Base-by-base conservation (phyloP, 208 protist genomes). In the Leishmania guyanensis region DNA sequence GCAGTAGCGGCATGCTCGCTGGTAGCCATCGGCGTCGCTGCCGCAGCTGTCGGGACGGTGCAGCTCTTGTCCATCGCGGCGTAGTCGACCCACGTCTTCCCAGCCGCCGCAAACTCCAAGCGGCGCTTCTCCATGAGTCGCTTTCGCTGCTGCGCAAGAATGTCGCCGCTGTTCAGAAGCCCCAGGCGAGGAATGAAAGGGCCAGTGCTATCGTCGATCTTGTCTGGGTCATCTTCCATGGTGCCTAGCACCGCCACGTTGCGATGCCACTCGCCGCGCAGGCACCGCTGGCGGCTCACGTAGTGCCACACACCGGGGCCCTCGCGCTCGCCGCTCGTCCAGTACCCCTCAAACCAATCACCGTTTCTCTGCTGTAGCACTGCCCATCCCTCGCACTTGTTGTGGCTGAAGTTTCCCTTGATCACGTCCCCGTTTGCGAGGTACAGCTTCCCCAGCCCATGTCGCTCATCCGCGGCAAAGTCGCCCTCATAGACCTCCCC, bases 281-380 rank as follows among this genome's bases (percentile, higher is more conserved):
- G 90, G 77, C 85, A 88, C 83, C 96, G 95, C 75, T 94, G 80
- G 22, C 89, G 80, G 20, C 83, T 50, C 33, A 93, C 90, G 77
- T 96, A 97, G 86, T 96, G 94, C 89, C 90, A 98, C 73, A 95
- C 81, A 39, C 95, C 95, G 14, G 92, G 92, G 9, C 95, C 95
- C 85, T 98, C 95, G 26, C 93, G 93, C 79, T 96, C 84, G 33
- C 94, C 93, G 50, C 85, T 53, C 26, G 74, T 79, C 94, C 95
- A 98, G 83, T 94, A 92, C 10, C 95, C 95, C 78, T 97, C 94
- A 80, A 95, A 98, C 91, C 95, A 95, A 77, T 98, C 92, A 9
- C 93, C 94, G 75, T 87, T 89, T 17, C 78, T 78, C 66, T 81
- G 73, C 60, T 83, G 84, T 74, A 97, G 87, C n/a, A 95, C 83